Base-by-base conservation (phyloP, 805 yeast species). In the Hyphopichia homilentoma region DNA sequence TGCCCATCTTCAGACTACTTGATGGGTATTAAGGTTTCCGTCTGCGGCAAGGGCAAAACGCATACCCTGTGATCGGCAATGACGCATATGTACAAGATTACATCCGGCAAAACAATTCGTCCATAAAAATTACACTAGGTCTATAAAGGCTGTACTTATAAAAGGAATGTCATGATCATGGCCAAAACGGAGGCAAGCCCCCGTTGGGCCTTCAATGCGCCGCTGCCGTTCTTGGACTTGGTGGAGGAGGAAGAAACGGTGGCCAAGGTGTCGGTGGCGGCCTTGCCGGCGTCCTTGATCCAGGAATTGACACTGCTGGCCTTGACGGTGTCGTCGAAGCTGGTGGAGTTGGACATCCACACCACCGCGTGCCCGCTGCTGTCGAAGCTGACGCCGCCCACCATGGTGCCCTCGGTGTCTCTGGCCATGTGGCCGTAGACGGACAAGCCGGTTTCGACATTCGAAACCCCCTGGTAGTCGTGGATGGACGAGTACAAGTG, bases 381-480 rank as follows among this genome's bases (percentile, higher is more conserved):
- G 38, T 75, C 84, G 45, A 83, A 81, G 5, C 76, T 70, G 29
- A 80, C 87, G 54, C 89, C 90, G 37, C 90, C 90, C 34, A 43
- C 61, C 85, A 80, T 79, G 13, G 70, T 59, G 6, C 61, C 47
- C 7, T 44, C 33, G 29, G 72, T 65, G 31, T 74, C 72, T 68
- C 90, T 74, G 38, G 61, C 52, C 32, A 81, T 62, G 48, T 70
- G 77, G 24, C 81, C 87, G 24, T 60, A 52, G 20, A 72, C 68
- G 38, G 68, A 75, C 30, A 83, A 52, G 40, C 93, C 93, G 9
- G 68, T 58, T 25, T 73, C 73, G 43, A 83, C 70, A 47, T 74
- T 71, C 34, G 62, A 81, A 27, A 80, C 74, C 24, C 85, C 86
- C 57, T 83, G 93, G 68, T 71, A 83, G 49, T 80, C 85, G 53